Conservation (phyloP, 805 yeast genomes). For the Tetrapisispora namnaoensis region DNA sequence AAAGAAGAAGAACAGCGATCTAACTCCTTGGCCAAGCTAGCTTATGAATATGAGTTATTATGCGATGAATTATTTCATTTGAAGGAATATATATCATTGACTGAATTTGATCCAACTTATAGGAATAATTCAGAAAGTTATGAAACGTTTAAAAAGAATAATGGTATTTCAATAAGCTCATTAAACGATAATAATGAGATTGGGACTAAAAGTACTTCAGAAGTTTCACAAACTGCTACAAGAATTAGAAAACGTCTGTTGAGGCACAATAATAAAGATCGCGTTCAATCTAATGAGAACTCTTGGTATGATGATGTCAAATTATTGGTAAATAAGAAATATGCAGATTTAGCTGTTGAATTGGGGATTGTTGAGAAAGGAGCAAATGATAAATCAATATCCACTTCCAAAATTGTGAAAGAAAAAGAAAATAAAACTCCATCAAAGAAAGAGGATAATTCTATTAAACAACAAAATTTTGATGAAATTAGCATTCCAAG, state of each 20-base stretch:
- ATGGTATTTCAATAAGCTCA: slow-evolving; percentile 8
- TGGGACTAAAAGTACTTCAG: slow-evolving; percentile 27
- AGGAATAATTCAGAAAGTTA: slow-evolving; percentile 30
- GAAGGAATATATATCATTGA: slow-evolving; percentile 48
- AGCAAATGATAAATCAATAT: neutral
- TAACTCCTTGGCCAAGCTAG: slow-evolving; percentile 33
- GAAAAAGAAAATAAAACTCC: neutral
- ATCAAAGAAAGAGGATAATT: too few species aligned
- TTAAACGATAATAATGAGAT: slow-evolving; percentile 8
- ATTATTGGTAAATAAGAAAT: slow-evolving; percentile 13
- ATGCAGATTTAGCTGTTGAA: slow-evolving; percentile 5
- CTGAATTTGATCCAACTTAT: slow-evolving; percentile 48
- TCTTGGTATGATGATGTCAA: slow-evolving; percentile 6
- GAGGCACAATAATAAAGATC: slow-evolving; percentile 2
- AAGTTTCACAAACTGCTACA: slow-evolving; percentile 5
- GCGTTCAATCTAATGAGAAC: neutral
- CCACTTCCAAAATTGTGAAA: neutral
- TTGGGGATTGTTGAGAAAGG: neutral
- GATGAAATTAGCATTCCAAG: neutral
- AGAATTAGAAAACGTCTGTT: slow-evolving; percentile 12
- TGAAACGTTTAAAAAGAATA: slow-evolving; percentile 25
- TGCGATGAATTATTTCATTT: slow-evolving; percentile 58
- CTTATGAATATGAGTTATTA: slow-evolving; percentile 38
- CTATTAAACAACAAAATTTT: too few species aligned
- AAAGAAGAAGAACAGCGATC: neutral